Percentiles rank a stretch among this genome's conserved stretches.
phyloP scores from a whole-genome alignment of 495 filamentous ascomycete genomes.

The Penicillium maclennaniae region DNA sequence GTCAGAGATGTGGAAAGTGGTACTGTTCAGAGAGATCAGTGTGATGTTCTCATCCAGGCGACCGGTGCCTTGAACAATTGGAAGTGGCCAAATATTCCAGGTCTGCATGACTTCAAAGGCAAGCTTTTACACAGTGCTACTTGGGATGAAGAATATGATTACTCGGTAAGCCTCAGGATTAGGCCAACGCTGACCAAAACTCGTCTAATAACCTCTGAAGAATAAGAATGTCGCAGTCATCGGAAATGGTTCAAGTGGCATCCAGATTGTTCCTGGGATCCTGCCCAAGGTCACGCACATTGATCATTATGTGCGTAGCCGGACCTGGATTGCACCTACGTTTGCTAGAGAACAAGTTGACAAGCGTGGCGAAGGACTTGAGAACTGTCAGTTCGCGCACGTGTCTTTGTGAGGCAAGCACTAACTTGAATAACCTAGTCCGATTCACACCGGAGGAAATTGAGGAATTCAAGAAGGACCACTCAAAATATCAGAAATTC shows the following conservation, averaged over 20 bases:
- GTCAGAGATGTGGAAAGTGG: constrained; percentile 41
- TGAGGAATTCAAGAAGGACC: constrained; percentile 41
- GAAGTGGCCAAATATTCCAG: constrained; percentile 53
- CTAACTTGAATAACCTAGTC: constrained; percentile 15
- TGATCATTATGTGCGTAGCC: constrained; percentile 40
- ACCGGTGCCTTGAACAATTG: constrained; percentile 54
- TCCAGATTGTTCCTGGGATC: constrained; percentile 60
- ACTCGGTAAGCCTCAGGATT: constrained; percentile 17
- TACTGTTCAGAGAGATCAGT: constrained; percentile 38
- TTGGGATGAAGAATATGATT: constrained; percentile 44
- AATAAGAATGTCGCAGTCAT: constrained; percentile 52
- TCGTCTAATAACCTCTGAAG: constrained; percentile 18
- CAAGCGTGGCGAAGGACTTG: constrained; percentile 22
- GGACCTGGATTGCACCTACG: constrained; percentile 43
- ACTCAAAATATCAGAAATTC: constrained; percentile 33
- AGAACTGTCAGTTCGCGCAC: constrained; percentile 30
- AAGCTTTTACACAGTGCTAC: constrained; percentile 52
- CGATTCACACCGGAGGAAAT: constrained; percentile 44
- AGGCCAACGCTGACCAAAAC: too few relatives aligned
- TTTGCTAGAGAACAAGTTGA: constrained; percentile 34
- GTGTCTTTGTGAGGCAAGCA: background rate
- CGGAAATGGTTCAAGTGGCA: constrained; percentile 48
- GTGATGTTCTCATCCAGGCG: constrained; percentile 55
- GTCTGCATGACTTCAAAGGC: constrained; percentile 51
- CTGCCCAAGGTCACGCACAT: constrained; percentile 49